These are phyloP conservation scores for Verticillium dahliae DNA, from an alignment of 2,329 filamentous ascomycete species.

Conservation along the genomic window DNA sequence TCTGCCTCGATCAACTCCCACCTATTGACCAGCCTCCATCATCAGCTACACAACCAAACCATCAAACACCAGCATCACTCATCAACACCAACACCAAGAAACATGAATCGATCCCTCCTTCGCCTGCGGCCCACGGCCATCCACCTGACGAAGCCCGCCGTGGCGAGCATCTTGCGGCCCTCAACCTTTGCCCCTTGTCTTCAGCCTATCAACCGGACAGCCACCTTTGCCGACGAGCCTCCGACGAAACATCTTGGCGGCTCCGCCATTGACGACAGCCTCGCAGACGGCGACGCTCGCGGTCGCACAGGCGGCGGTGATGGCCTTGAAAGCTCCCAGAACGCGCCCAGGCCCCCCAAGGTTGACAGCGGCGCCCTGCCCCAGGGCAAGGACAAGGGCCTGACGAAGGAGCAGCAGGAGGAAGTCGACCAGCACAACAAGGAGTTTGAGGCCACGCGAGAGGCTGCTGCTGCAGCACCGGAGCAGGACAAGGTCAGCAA, in stretches of 20 bases:
- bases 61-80: background rate
- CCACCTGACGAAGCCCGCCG: background rate
- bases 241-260: background rate
- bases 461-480: slow-evolving; percentile 29
- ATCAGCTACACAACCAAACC: background rate
- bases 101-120: background rate
- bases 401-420: slow-evolving; percentile 44
- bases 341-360: slow-evolving; percentile 39
- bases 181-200: background rate
- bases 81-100: background rate
- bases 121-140: background rate
- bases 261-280: slow-evolving; percentile 13
- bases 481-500: slow-evolving; percentile 46
- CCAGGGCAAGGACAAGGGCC: slow-evolving; percentile 20
- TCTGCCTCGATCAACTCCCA: too few species aligned
- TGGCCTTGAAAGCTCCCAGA: slow-evolving; percentile 19
- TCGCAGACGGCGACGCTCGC: slow-evolving; percentile 20
- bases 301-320: slow-evolving; percentile 33
- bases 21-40: too few species aligned
- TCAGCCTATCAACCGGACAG: background rate
- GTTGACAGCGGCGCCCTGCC: slow-evolving; percentile 41
- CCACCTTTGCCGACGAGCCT: background rate
- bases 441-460: slow-evolving; percentile 50
- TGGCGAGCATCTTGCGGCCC: background rate
- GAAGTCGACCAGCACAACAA: slow-evolving; percentile 54